Conservation (phyloP, 805 yeast species). For the Lipomyces japonicus region DNA sequence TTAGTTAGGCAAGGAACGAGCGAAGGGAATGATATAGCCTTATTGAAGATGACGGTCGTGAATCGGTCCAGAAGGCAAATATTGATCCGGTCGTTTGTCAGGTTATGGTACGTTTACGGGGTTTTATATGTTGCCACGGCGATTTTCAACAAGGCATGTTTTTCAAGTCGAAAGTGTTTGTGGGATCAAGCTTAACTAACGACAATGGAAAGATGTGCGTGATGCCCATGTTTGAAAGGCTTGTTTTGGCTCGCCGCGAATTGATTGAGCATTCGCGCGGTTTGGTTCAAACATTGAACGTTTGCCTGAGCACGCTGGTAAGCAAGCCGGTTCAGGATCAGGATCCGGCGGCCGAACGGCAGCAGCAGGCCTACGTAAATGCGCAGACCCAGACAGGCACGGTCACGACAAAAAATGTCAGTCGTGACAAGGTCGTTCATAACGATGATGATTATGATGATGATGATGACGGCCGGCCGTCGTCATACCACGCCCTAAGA, state of each 20-base stretch:
- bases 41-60: no score
- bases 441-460: no score
- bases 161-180: background rate
- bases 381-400: slow-evolving; percentile 24
- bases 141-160: slow-evolving; percentile 11
- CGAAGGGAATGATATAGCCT: no score
- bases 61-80: slow-evolving; percentile 1
- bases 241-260: slow-evolving; percentile 15
- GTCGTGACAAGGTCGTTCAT: no score
- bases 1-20: no score
- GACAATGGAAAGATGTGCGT: slow-evolving; percentile 13
- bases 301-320: background rate
- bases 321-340: background rate
- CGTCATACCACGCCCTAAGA: slow-evolving; percentile 7
- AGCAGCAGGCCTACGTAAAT: slow-evolving; percentile 2
- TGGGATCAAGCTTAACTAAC: background rate
- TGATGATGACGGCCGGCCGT: slow-evolving; percentile 3
- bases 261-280: slow-evolving; percentile 4
- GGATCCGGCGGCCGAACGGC: background rate
- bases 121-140: slow-evolving; percentile 11
- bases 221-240: slow-evolving; percentile 11
- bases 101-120: slow-evolving; percentile 18
- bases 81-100: slow-evolving; percentile 4
- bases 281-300: slow-evolving; percentile 8
- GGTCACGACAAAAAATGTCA: background rate